Percentiles rank a stretch among this genome's conserved stretches.
These are phyloP conservation scores for Cyphellophora europaea DNA, from an alignment of 2,329 filamentous ascomycete genomes.

Conservation along the genomic window DNA sequence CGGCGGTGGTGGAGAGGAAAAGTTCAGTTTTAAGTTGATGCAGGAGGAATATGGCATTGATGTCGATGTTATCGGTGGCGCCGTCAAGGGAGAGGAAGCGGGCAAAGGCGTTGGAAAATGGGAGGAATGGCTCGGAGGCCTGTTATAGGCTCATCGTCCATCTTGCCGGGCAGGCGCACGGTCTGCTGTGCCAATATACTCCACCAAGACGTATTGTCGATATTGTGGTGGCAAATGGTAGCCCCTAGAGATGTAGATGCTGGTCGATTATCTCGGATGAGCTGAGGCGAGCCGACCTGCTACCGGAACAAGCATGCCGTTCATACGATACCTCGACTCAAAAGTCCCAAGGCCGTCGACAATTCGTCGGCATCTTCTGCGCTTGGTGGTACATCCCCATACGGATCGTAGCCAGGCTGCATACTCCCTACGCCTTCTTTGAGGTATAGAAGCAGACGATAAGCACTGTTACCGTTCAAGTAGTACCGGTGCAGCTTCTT, in stretches of 20 bases:
- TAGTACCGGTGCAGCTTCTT: slow-evolving; percentile 95
- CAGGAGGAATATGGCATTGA: slow-evolving; percentile 66
- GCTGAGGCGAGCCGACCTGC: too few species aligned
- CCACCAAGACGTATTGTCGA: too few species aligned
- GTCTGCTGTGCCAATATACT: too few species aligned
- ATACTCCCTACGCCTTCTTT: slow-evolving; percentile 48
- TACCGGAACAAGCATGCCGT: too few species aligned
- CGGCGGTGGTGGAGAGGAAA: slow-evolving; percentile 68
- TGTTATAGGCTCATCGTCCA: slow-evolving; percentile 46
- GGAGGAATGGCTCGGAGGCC: slow-evolving; percentile 82
- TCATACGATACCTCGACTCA: too few species aligned
- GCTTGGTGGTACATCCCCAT: slow-evolving; percentile 12
- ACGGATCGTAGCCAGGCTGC: slow-evolving; percentile 26
- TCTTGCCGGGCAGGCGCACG: too few species aligned
- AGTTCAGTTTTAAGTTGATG: slow-evolving; percentile 74
- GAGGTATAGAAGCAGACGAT: slow-evolving; percentile 73
- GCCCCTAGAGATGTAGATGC: too few species aligned
- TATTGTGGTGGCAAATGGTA: too few species aligned
- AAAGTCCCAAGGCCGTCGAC: too few species aligned
- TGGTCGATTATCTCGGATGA: too few species aligned
- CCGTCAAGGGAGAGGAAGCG: slow-evolving; percentile 50
- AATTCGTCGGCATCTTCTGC: slow-evolving; percentile 17
- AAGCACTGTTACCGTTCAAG: slow-evolving; percentile 90
- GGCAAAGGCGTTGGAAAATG: slow-evolving; percentile 68
- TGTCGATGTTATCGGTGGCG: slow-evolving; percentile 66